Evolutionary conservation across 2,329 filamentous ascomycete species (phyloP).

Genomic region (Paramyrothecium sp.): DNA sequence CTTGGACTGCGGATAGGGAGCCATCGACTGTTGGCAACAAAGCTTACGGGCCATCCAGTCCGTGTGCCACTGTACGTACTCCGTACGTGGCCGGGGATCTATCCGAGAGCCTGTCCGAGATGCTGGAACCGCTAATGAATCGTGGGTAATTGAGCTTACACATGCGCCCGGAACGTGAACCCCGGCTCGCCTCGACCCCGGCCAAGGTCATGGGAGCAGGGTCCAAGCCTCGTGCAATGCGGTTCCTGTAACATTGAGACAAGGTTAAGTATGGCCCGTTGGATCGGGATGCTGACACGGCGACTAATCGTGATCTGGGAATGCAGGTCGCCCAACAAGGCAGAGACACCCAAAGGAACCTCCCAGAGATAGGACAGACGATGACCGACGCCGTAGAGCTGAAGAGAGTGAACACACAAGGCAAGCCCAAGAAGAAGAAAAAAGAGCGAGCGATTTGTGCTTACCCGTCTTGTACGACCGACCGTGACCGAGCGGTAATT

Average conservation of each 20-base stretch:
- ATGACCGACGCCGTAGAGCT: no score
- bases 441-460: no score
- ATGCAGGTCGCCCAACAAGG: background rate
- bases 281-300: background rate
- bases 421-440: no score
- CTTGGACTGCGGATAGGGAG: background rate
- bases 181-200: background rate
- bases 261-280: background rate
- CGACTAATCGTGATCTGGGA: background rate
- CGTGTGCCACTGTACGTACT: no score
- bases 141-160: background rate
- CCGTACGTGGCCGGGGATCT: background rate
- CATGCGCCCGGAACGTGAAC: background rate
- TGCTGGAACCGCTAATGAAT: background rate
- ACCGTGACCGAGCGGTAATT: no score
- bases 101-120: background rate
- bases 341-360: background rate
- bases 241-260: no score
- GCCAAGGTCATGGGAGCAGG: background rate
- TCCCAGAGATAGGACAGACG: no score
- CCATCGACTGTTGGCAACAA: background rate
- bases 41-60: background rate
- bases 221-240: no score
- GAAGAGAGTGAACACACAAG: no score
- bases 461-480: no score